A percentile compares a stretch with the other conserved stretches of the same genome.
These are phyloP conservation scores for Saccharomycopsis crataegensis DNA, from an alignment of 1,139 yeast genomes.

Conservation along the genomic window DNA sequence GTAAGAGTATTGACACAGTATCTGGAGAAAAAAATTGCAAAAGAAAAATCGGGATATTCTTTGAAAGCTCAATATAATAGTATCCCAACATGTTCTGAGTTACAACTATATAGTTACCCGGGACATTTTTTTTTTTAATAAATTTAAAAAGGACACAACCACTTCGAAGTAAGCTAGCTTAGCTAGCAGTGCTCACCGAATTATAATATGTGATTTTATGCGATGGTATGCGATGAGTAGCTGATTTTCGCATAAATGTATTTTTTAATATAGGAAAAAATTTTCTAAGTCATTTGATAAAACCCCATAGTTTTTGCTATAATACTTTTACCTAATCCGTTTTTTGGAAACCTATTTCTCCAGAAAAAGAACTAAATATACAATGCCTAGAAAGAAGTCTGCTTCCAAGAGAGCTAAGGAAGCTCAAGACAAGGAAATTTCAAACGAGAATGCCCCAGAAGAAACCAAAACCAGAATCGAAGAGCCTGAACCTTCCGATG, in stretches of 20 bases:
- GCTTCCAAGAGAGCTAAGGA: slow-evolving; percentile 73
- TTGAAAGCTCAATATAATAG: too few species aligned
- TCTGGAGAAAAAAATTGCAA: too few species aligned
- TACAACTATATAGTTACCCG: too few species aligned
- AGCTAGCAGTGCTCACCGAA: too few species aligned
- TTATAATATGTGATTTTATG: neutral
- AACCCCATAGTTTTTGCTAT: neutral
- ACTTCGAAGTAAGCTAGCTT: too few species aligned
- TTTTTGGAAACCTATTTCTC: neutral
- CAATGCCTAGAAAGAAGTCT: slow-evolving; percentile 88
- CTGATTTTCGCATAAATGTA: neutral
- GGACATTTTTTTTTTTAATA: too few species aligned
- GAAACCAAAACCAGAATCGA: slow-evolving; percentile 22
- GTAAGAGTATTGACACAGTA: too few species aligned
- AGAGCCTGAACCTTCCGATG: slow-evolving; percentile 24
- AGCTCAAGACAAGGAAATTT: slow-evolving; percentile 2
- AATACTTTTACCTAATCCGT: neutral
- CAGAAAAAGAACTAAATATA: slow-evolving; percentile 23
- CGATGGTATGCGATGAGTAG: neutral
- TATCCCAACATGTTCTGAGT: too few species aligned
- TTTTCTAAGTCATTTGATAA: too few species aligned
- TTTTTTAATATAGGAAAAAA: neutral
- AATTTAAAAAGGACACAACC: too few species aligned
- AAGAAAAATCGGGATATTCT: too few species aligned
- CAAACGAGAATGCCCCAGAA: slow-evolving; percentile 25